phyloP scores from a whole-genome alignment of 2,329 filamentous ascomycete genomes.

The Claviceps citrina region DNA sequence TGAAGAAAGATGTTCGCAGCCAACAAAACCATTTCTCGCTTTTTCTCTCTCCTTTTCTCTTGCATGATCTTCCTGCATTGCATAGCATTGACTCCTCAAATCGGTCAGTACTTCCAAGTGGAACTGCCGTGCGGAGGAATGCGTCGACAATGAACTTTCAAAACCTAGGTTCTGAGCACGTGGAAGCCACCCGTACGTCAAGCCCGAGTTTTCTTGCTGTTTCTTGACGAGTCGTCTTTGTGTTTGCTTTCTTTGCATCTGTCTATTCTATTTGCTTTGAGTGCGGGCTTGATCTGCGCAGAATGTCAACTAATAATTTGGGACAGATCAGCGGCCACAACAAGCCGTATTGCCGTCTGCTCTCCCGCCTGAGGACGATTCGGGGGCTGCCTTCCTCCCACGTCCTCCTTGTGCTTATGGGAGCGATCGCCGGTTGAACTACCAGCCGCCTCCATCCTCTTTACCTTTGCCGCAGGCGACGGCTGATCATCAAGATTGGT shows the following conservation, averaged over 20 bases:
- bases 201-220: conserved; percentile 1
- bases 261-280: too few relatives aligned
- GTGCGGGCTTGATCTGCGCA: not conserved
- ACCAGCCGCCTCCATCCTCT: conserved; percentile 3
- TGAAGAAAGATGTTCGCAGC: conserved; percentile 10
- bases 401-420: not conserved
- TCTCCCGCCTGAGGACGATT: not conserved
- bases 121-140: conserved; percentile 13
- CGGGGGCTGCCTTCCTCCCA: not conserved
- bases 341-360: not conserved
- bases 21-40: conserved; percentile 18
- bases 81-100: conserved; percentile 18
- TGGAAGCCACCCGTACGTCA: conserved; percentile 23
- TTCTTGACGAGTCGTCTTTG: too few relatives aligned
- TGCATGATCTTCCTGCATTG: conserved; percentile 18
- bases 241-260: not conserved
- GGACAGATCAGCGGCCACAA: conserved; percentile 6
- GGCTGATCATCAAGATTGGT: conserved; percentile 10
- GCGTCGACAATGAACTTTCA: conserved; percentile 24
- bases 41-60: conserved; percentile 7
- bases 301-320: conserved; percentile 4
- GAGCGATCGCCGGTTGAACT: not conserved
- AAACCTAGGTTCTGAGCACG: conserved; percentile 20
- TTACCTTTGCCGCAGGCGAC: conserved; percentile 23
- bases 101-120: conserved; percentile 19